Conservation (phyloP, 2,329 filamentous ascomycete genomes). For the Aspergillus persii region DNA sequence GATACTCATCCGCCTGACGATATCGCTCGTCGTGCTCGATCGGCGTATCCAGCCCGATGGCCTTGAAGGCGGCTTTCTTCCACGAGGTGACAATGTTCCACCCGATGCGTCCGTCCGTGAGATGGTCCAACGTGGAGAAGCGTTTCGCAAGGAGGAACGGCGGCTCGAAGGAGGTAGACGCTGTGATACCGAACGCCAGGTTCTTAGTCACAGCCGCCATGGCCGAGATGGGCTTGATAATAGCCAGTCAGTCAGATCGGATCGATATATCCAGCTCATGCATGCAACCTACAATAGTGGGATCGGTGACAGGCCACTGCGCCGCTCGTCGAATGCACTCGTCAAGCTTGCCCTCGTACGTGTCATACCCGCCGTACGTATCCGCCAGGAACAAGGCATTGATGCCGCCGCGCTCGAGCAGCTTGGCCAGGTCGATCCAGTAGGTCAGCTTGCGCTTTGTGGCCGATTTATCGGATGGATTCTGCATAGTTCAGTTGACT, state of each 20-base stretch:
- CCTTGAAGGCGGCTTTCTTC: slow-evolving; percentile 63
- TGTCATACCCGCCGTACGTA: slow-evolving; percentile 64
- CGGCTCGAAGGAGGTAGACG: slow-evolving; percentile 61
- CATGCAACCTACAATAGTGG: slow-evolving; percentile 53
- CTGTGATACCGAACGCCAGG: slow-evolving; percentile 61
- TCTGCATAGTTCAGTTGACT: slow-evolving; percentile 38
- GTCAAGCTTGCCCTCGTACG: slow-evolving; percentile 59
- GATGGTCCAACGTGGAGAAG: slow-evolving; percentile 62
- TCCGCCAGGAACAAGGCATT: slow-evolving; percentile 66
- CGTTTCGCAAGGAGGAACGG: slow-evolving; percentile 62
- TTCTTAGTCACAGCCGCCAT: slow-evolving; percentile 68
- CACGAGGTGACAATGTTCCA: slow-evolving; percentile 68
- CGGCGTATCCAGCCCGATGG: slow-evolving; percentile 57
- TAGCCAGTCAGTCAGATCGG: not conserved
- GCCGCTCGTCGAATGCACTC: slow-evolving; percentile 61
- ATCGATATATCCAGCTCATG: not conserved
- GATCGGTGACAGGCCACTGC: slow-evolving; percentile 65
- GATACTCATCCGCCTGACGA: slow-evolving; percentile 60
- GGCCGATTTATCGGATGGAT: slow-evolving; percentile 60
- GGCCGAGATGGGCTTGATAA: slow-evolving; percentile 55
- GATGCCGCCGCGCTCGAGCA: slow-evolving; percentile 61
- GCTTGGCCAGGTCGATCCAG: slow-evolving; percentile 63
- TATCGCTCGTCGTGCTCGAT: slow-evolving; percentile 64
- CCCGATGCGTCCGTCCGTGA: slow-evolving; percentile 60
- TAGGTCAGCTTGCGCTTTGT: slow-evolving; percentile 61